phyloP scores from a whole-genome alignment of 805 yeast species.

The Ascoidea rubescens region DNA sequence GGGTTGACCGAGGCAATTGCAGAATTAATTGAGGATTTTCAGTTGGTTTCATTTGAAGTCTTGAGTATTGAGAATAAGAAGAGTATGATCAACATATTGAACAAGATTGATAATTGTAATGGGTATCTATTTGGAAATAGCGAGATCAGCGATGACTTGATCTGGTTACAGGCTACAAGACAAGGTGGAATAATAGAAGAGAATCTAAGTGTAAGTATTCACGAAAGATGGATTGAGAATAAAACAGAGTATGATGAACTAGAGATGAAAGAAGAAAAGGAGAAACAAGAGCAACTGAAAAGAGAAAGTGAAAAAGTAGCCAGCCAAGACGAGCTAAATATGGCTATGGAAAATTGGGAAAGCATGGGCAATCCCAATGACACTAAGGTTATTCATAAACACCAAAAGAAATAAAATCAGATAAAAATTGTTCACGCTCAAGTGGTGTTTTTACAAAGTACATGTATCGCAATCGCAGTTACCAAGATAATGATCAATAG shows the following conservation, averaged over 20 bases:
- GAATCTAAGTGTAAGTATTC: conserved; percentile 43
- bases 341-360: neutral
- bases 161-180: conserved; percentile 94
- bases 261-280: neutral
- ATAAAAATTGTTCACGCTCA: neutral
- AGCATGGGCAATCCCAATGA: neutral
- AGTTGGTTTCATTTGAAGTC: conserved; percentile 79
- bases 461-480: conserved; percentile 8
- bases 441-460: neutral
- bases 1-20: conserved; percentile 64
- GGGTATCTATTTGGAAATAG: conserved; percentile 90
- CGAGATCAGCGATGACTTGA: conserved; percentile 92
- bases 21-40: conserved; percentile 77
- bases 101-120: conserved; percentile 76
- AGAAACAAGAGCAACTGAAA: conserved; percentile 2
- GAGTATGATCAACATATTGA: conserved; percentile 74
- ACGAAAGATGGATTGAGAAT: conserved; percentile 89
- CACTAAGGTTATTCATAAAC: neutral
- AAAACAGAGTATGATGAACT: conserved; percentile 60
- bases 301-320: conserved; percentile 1
- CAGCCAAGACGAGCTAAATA: neutral
- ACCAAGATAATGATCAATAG: conserved; percentile 4
- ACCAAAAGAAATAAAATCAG: neutral
- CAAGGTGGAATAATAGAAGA: conserved; percentile 47
- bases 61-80: conserved; percentile 82